These are phyloP conservation scores for Mimosa pudica DNA, from an alignment of 306 rosid genomes.

Conservation along the genomic window DNA sequence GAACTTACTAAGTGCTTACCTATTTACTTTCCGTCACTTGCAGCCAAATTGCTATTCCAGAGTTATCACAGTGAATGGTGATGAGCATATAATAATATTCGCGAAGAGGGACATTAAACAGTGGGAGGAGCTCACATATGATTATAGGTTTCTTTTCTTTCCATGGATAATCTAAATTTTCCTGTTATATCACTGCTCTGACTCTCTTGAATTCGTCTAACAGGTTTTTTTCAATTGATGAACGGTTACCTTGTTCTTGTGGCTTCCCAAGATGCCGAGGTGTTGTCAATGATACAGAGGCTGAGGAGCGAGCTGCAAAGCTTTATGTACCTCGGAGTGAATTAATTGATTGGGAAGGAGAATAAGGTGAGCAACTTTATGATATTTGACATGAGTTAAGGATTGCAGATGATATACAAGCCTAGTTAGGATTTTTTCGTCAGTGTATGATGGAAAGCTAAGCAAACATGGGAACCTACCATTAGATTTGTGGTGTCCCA, in stretches of 20 bases:
- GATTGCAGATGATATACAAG: not conserved
- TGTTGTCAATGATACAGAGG: conserved; percentile 86
- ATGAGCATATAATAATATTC: conserved; percentile 93
- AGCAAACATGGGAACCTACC: not conserved
- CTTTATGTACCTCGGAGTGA: conserved; percentile 67
- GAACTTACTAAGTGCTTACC: conserved; percentile 25
- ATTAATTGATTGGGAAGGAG: conserved; percentile 88
- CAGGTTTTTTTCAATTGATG: conserved; percentile 96
- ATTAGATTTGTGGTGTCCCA: not conserved
- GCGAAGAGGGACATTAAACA: conserved; percentile 96
- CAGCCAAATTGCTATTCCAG: conserved; percentile 99
- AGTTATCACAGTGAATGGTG: conserved; percentile 83
- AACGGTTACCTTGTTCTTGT: conserved; percentile 91
- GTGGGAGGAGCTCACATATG: conserved; percentile 99
- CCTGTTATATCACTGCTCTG: conserved; percentile 35
- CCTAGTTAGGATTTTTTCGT: not conserved
- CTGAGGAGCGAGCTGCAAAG: conserved; percentile 89
- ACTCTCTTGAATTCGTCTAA: conserved; percentile 37
- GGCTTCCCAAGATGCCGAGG: conserved; percentile 95
- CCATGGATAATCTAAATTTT: conserved; percentile 24
- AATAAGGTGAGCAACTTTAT: conserved; percentile 55
- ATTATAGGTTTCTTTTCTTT: conserved; percentile 70
- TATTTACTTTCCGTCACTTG: conserved; percentile 42
- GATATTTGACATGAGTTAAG: conserved; percentile 21
- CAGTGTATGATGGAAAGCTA: not conserved